phyloP scores from a whole-genome alignment of 2,329 filamentous ascomycete species.

The Plenodomus biglobosus region DNA sequence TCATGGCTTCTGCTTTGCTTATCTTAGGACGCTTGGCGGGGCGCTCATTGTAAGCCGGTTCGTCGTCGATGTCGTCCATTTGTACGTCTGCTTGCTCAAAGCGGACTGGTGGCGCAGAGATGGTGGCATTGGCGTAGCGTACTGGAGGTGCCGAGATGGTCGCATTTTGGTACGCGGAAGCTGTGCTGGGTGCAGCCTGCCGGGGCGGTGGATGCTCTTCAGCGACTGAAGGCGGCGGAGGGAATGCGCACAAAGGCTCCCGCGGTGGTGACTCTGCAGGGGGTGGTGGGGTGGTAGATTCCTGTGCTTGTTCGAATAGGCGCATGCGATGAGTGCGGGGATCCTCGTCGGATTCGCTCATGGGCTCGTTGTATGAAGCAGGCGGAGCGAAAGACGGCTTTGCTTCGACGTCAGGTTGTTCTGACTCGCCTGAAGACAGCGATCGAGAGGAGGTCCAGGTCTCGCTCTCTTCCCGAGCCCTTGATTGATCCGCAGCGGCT shows the following conservation, averaged over 20 bases:
- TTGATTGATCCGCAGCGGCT: constrained; percentile 15
- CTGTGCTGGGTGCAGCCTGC: constrained; percentile 49
- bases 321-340: constrained; percentile 25
- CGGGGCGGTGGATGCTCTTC: constrained; percentile 17
- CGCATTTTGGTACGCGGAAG: constrained; percentile 44
- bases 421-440: constrained; percentile 16
- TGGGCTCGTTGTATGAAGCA: constrained; percentile 45
- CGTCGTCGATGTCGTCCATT: constrained; percentile 13
- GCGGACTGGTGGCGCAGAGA: constrained; percentile 76
- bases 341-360: constrained; percentile 32
- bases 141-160: constrained; percentile 78
- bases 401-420: constrained; percentile 6
- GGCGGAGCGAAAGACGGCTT: constrained; percentile 54
- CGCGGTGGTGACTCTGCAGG: constrained; percentile 1
- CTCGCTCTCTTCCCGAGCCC: constrained; percentile 15
- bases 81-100: constrained; percentile 53
- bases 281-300: constrained; percentile 6
- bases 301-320: constrained; percentile 15
- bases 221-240: constrained; percentile 15
- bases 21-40: constrained; percentile 42
- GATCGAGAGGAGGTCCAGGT: constrained; percentile 10
- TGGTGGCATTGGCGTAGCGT: constrained; percentile 67
- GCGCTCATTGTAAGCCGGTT: constrained; percentile 41
- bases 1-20: constrained; percentile 71
- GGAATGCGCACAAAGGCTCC: constrained; percentile 1